Base-by-base conservation (phyloP, 768 basidiomycete species). In the Naganishia antarctica region DNA sequence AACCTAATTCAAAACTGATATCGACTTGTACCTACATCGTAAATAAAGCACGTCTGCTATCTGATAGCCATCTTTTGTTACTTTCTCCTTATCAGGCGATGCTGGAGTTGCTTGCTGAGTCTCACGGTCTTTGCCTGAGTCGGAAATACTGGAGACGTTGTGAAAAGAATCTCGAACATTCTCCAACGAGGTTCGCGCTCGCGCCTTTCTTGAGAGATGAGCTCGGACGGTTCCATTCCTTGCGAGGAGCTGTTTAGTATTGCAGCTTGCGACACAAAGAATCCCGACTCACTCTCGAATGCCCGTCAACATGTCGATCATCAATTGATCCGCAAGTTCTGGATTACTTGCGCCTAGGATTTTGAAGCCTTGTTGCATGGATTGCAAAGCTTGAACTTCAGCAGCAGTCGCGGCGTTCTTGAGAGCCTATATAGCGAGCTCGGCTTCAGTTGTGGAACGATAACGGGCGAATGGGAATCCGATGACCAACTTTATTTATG, bases 1-100 rank as follows among this genome's bases (percentile, higher is more conserved):
- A 37, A 47, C 46, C 50, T 11, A 34, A 21, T n/a, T 4, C 16
- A 16, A 34, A 48, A 16, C n/a, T n/a, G 13, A 18, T n/a, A 25
- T 9, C 18, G 11, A 23, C 18, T 34, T 50, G 44, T 32, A 73
- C 75, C 71, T 61, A 76, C 94, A 98, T 51, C 94, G 85, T 83
- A 93, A 87, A 76, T 97, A 98, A n/a, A 98, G 80, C 68, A 98
- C 82, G 75, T 98, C 94, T 23, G 91, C 89, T 29, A 98, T 91
- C 6, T 93, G 91, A 61, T 90, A 92, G 60, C 79, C 61, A 49
- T 78, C 62, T 57, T 63, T 57, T 31, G 53, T 57, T 7, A 40
- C 21, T 13, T 34, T 41, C 26, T 57, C 40, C 41, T 25, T 18
- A 40, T 32, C 53, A 18, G n/a, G 15, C 11, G 37, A 12, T 37